These are phyloP conservation scores for Trichoderma arundinaceum DNA, from an alignment of 2,329 filamentous ascomycete species.

Conservation along the genomic window DNA sequence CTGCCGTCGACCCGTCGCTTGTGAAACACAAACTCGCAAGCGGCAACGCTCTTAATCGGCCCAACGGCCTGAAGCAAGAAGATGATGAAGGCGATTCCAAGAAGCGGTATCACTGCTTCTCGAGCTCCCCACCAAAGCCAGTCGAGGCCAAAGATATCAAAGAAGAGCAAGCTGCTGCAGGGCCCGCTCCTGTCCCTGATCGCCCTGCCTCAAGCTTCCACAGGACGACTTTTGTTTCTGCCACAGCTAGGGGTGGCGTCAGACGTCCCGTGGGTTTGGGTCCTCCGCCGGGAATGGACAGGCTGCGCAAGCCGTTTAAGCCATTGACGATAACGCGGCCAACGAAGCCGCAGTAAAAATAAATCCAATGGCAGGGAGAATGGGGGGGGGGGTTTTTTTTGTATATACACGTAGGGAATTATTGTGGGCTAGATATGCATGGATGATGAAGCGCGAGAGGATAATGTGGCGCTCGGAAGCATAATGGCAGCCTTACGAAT, in stretches of 20 bases:
- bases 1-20: conserved; percentile 41
- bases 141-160: conserved; percentile 35
- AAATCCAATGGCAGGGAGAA: neutral
- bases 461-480: conserved; percentile 8
- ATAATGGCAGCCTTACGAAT: conserved; percentile 33
- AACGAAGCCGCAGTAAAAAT: conserved; percentile 34
- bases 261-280: conserved; percentile 54
- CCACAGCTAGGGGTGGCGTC: conserved; percentile 45
- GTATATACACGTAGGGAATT: neutral
- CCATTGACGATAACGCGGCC: conserved; percentile 59
- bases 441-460: neutral
- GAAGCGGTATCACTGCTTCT: conserved; percentile 62
- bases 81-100: conserved; percentile 38
- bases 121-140: conserved; percentile 58
- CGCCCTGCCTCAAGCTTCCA: conserved; percentile 55
- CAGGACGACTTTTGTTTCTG: conserved; percentile 55
- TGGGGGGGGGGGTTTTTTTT: neutral
- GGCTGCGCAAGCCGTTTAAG: conserved; percentile 61
- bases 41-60: conserved; percentile 45
- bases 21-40: conserved; percentile 51
- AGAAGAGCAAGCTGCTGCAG: conserved; percentile 32
- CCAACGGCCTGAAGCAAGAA: conserved; percentile 39
- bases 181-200: conserved; percentile 40
- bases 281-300: conserved; percentile 56
- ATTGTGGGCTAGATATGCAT: neutral